phyloP scores from a whole-genome alignment of 1,284 basidiomycete genomes.

The Cutaneotrichosporon cyanovorans region DNA sequence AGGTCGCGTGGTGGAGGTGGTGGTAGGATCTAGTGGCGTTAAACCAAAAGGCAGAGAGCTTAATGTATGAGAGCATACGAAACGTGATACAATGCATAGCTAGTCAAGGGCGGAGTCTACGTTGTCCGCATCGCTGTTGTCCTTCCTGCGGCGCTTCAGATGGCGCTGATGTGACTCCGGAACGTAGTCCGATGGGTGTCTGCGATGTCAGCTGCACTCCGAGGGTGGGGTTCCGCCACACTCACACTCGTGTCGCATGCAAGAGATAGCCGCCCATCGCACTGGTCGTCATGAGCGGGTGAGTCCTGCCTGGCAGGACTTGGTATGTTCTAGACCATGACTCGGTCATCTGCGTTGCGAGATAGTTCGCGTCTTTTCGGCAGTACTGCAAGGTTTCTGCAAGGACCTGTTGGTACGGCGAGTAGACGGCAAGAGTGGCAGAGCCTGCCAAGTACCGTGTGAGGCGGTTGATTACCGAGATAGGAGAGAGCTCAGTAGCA shows the following conservation, averaged over 20 bases:
- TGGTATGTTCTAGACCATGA: constrained; percentile 87
- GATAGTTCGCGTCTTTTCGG: constrained; percentile 59
- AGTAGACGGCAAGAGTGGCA: constrained; percentile 76
- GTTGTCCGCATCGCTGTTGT: neutral
- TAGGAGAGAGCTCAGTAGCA: constrained; percentile 77
- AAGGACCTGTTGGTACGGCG: constrained; percentile 71
- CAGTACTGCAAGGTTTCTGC: constrained; percentile 68
- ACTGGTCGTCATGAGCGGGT: constrained; percentile 88
- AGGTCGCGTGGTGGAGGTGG: too few species aligned
- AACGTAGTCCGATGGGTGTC: constrained; percentile 25
- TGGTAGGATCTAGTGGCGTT: too few species aligned
- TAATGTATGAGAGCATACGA: too few species aligned
- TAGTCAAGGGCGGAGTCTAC: too few species aligned
- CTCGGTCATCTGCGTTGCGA: constrained; percentile 77
- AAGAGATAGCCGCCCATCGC: constrained; percentile 84
- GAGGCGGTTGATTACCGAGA: constrained; percentile 68
- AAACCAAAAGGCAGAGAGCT: too few species aligned
- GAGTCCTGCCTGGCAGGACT: constrained; percentile 87
- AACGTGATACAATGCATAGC: too few species aligned
- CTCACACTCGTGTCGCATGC: constrained; percentile 75
- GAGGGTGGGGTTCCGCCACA: constrained; percentile 12
- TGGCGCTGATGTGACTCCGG: constrained; percentile 27
- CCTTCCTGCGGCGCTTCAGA: constrained; percentile 20
- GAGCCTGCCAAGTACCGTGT: constrained; percentile 75
- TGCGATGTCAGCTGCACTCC: constrained; percentile 3